Base-by-base conservation (phyloP, 2,329 filamentous ascomycete species). In the Diaporthe sp. region DNA sequence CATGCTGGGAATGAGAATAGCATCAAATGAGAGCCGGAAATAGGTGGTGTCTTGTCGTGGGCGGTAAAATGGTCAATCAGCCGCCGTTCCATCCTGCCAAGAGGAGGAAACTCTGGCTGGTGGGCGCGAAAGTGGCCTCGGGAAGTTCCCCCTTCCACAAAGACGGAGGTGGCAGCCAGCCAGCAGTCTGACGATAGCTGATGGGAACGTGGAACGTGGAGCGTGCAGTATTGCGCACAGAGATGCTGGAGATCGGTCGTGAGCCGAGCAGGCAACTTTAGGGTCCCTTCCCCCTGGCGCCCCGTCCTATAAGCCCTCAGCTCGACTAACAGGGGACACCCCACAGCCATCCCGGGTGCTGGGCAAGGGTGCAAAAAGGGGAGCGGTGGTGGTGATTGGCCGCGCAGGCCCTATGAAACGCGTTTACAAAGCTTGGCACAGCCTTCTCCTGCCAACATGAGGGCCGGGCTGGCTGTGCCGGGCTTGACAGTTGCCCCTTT, bases 401-500 rank as follows among this genome's bases (percentile, higher is more conserved):
- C 58, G 31, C 17, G 20, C 49, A 15, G 71, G 44, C 71, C 42
- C 55, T 65, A 28, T 72, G 71, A 72, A 72, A 72, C 71, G 58
- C 58, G 22, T 65, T 72, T 28, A 63, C n/a, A 73, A 73, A 73
- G 71, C 71, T 73, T 73, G 71, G 71, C 71, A 53, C 71, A 49
- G 58, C 57, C 65, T 60, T 57, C 51, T 57, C 9, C 63, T 67
- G 44, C 28, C 17, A 44, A n/a, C 25, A 22, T 31, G 58, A 53
- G 37, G 20, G n/a, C 44, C 47, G 71, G 71, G 61, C 31, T 72
- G 63, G 63, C 55, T 60, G 65, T 37, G 39, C 57, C 72, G 65
- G 49, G 49, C 71, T 73, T 76, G 71, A 74, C 71, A 60, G 55
- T 71, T 9, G 65, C 75, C 75, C 75, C 72, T 76, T 74, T 73